Evolutionary conservation across 495 filamentous ascomycete species (phyloP), one percentile per base, ranked within the genome.

Genomic region (Talaromyces thailandensis): DNA sequence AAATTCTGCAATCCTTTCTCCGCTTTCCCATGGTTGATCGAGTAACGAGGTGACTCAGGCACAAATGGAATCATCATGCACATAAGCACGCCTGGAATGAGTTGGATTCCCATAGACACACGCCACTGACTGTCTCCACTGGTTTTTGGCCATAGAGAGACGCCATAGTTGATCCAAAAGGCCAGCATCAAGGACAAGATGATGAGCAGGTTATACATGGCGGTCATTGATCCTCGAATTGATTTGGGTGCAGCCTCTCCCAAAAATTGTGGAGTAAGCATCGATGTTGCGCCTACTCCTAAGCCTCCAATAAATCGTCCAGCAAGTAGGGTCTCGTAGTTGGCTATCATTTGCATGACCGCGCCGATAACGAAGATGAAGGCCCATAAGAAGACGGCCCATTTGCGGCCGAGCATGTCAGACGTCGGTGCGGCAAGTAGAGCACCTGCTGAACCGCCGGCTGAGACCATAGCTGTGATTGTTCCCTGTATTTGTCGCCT

Each of bases 61-160:
- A 79, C 67, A 61, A 80, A 70, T 29, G 83, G 70, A 55, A 73
- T 66, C 26, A 28, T 53, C 51, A 53, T 24, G 18, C 51, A 67
- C 25, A 86, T 67, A 6, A 84, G 63, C 5, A 79, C 81, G 9
- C 74, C 79, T 2, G 83, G 82, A 61, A 84, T 79, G 12, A 85
- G 73, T 63, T 86, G 83, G 32, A 86, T 71, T 9, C 77, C 82
- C 55, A 85, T 84, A 4, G 83, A 69, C 24, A 73, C 71, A 11
- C 14, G 35, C 35, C 35, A 40, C 14, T 40, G 35, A 40, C 11
- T 9, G 9, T 40, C 35, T 40, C 35, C 35, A 4, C 35, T 40
- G 9, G 9, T 12, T 3, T 9, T 12, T 40, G 35, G 35, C 35
- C 35, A 40, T 40, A 9, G 35, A 16, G 35, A 40, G 12, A 40